A percentile compares a stretch with the other conserved stretches of the same genome.
These are phyloP conservation scores for Asclepias syriaca DNA, from an alignment of 257 asterid genomes.

Conservation along the genomic window DNA sequence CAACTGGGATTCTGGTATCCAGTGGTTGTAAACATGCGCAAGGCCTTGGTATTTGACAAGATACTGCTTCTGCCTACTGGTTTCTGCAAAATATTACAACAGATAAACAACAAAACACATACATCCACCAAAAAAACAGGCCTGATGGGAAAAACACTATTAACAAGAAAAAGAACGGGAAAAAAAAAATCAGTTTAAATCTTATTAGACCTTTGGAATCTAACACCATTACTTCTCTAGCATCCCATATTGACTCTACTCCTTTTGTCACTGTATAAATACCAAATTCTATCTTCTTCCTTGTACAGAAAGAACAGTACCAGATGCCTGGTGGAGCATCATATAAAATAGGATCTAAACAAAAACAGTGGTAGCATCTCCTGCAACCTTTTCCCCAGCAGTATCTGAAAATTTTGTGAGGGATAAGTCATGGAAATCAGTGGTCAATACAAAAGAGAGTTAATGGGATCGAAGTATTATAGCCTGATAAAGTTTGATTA, in stretches of 20 bases:
- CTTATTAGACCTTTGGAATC: conserved; percentile 44
- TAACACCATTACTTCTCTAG: conserved; percentile 52
- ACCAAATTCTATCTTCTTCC: conserved; percentile 58
- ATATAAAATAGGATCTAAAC: conserved; percentile 47
- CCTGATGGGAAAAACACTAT: background rate
- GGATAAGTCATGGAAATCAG: conserved; percentile 5
- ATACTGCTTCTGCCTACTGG: conserved; percentile 58
- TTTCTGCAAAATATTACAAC: conserved; percentile 38
- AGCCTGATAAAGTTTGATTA: background rate
- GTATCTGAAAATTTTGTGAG: conserved; percentile 40
- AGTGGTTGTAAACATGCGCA: conserved; percentile 67
- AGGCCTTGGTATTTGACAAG: conserved; percentile 67
- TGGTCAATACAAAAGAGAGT: background rate
- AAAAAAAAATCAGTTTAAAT: background rate
- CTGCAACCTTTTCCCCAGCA: conserved; percentile 55
- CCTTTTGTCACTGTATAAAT: conserved; percentile 59
- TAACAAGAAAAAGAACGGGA: background rate
- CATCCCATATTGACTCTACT: conserved; percentile 58
- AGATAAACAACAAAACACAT: conserved; percentile 19
- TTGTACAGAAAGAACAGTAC: conserved; percentile 63
- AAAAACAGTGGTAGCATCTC: conserved; percentile 45
- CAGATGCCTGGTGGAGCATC: conserved; percentile 50
- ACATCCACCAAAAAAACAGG: background rate
- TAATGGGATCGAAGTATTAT: background rate
- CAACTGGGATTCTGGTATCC: conserved; percentile 57